Evolutionary conservation across 768 basidiomycete genomes (phyloP).

Genomic region (Tulasnella sp.): DNA sequence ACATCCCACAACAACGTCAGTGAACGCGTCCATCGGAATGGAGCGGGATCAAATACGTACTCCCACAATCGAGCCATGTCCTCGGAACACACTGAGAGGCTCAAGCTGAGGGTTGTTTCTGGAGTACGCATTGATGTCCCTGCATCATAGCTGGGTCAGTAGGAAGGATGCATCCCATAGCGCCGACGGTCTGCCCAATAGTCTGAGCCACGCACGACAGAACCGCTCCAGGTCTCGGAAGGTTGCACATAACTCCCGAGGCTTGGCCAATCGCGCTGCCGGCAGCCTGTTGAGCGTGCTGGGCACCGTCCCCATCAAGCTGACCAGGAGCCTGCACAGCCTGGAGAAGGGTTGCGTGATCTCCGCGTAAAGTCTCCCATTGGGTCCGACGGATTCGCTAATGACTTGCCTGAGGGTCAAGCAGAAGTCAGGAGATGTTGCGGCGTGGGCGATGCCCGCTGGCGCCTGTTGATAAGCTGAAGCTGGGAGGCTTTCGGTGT

Average conservation of each 20-base stretch:
- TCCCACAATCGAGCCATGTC: conserved; percentile 87
- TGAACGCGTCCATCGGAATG: not conserved
- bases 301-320: not conserved
- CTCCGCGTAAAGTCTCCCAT: not conserved
- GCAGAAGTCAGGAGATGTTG: not conserved
- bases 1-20: conserved; percentile 65
- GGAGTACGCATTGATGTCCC: conserved; percentile 88
- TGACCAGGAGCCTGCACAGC: not conserved
- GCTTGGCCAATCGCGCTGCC: not conserved
- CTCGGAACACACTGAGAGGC: conserved; percentile 73
- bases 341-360: not conserved
- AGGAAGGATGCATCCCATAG: not conserved
- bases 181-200: not conserved
- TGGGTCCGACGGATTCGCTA: not conserved
- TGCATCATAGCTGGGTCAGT: conserved; percentile 30
- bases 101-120: conserved; percentile 74
- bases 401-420: not conserved
- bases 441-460: not conserved
- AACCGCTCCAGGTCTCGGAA: not conserved
- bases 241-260: not conserved
- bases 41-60: conserved; percentile 41
- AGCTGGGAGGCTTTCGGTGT: not conserved
- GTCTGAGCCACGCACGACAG: not conserved
- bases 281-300: not conserved
- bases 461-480: not conserved